Conservation (phyloP, 2,329 filamentous ascomycete genomes). For the Monilinia fructigena region DNA sequence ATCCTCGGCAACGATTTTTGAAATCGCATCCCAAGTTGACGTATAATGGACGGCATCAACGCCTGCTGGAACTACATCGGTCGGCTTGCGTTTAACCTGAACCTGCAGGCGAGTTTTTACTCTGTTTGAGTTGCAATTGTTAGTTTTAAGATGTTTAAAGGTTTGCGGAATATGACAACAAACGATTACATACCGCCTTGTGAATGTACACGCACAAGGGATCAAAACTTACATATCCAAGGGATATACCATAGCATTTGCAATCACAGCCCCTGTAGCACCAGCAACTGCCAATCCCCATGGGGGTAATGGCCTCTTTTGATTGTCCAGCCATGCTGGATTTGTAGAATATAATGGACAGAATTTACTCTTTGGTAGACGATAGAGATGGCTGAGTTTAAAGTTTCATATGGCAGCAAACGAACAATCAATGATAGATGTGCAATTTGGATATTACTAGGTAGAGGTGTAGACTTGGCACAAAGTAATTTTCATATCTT, state of each 20-base stretch:
- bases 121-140: slow-evolving; percentile 47
- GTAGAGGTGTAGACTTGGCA: slow-evolving; percentile 1
- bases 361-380: neutral
- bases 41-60: slow-evolving; percentile 70
- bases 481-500: slow-evolving; percentile 4
- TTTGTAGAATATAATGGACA: neutral
- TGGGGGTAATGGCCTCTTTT: slow-evolving; percentile 57
- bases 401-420: slow-evolving; percentile 10
- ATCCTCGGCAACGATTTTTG: slow-evolving; percentile 77
- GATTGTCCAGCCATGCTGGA: slow-evolving; percentile 37
- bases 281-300: slow-evolving; percentile 94
- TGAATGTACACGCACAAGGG: slow-evolving; percentile 15
- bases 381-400: neutral
- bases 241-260: slow-evolving; percentile 93
- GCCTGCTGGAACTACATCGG: slow-evolving; percentile 45
- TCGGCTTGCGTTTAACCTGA: slow-evolving; percentile 69
- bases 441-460: slow-evolving; percentile 8
- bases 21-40: slow-evolving; percentile 84
- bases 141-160: slow-evolving; percentile 15
- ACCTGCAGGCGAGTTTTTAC: slow-evolving; percentile 97
- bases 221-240: slow-evolving; percentile 77
- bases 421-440: slow-evolving; percentile 9
- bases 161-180: slow-evolving; percentile 12
- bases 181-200: slow-evolving; percentile 19
- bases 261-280: slow-evolving; percentile 87